A percentile compares a stretch with the other conserved stretches of the same genome.
phyloP scores from a whole-genome alignment of 129 eudicot species.

The sunflower (Helianthus annuus) region HanXRQr2.0-SUNRISE NC_035436.2:18272423-18272922 shows the following conservation, averaged over 20 bases:
- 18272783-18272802: conserved; percentile 63
- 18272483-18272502: too few species aligned
- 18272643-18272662: neutral
- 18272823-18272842: conserved; percentile 91
- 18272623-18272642: neutral
- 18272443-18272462: conserved; percentile 57
- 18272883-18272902: conserved; percentile 62
- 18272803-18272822: conserved; percentile 69
- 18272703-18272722: conserved; percentile 70
- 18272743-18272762: conserved; percentile 79
- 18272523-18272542: neutral
- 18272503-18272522: neutral
- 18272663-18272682: neutral
- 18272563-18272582: neutral
- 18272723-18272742: conserved; percentile 71
- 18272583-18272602: neutral
- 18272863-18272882: conserved; percentile 72
- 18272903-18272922: conserved; percentile 86
- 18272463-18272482: too few species aligned
- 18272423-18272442: conserved; percentile 94
- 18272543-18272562: neutral
- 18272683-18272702: neutral
- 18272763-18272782: conserved; percentile 76
- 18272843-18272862: conserved; percentile 65
- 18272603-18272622: neutral